Evolutionary conservation across 106 monocot genomes (phyloP).

Genomic region (Dioscorea alata): DNA sequence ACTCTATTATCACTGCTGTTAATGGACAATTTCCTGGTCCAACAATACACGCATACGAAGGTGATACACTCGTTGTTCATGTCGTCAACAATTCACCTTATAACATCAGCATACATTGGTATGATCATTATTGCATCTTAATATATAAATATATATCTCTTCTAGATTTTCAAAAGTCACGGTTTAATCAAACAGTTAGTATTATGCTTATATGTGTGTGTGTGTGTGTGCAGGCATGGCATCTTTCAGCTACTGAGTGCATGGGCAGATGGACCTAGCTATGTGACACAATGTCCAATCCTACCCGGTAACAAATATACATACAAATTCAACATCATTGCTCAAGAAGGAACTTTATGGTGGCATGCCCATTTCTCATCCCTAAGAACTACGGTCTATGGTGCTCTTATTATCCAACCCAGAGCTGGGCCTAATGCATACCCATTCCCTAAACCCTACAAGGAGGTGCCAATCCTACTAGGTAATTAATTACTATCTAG

Average conservation of each 20-base stretch:
- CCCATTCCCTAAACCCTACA: slow-evolving; percentile 55
- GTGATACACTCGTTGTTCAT: slow-evolving; percentile 19
- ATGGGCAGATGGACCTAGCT: slow-evolving; percentile 70
- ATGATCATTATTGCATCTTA: not conserved
- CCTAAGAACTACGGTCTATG: slow-evolving; percentile 69
- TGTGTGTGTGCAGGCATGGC: slow-evolving; percentile 45
- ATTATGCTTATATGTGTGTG: no score
- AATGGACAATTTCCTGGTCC: slow-evolving; percentile 24
- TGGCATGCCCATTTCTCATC: slow-evolving; percentile 76
- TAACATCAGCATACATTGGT: slow-evolving; percentile 25
- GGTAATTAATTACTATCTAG: slow-evolving; percentile 11
- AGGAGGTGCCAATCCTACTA: slow-evolving; percentile 46
- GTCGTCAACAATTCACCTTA: slow-evolving; percentile 25
- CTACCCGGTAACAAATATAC: slow-evolving; percentile 48
- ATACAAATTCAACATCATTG: slow-evolving; percentile 54
- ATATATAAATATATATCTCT: not conserved
- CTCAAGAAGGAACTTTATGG: slow-evolving; percentile 82
- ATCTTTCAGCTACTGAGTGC: slow-evolving; percentile 44
- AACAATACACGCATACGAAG: slow-evolving; percentile 13
- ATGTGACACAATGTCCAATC: slow-evolving; percentile 81
- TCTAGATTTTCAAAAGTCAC: no score
- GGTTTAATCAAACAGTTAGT: no score
- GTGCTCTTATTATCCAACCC: slow-evolving; percentile 54
- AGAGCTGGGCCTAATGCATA: slow-evolving; percentile 21
- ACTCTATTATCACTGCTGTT: slow-evolving; percentile 8